Conservation (phyloP, 2,329 filamentous ascomycete species). For the Didymella arachidicola region DNA sequence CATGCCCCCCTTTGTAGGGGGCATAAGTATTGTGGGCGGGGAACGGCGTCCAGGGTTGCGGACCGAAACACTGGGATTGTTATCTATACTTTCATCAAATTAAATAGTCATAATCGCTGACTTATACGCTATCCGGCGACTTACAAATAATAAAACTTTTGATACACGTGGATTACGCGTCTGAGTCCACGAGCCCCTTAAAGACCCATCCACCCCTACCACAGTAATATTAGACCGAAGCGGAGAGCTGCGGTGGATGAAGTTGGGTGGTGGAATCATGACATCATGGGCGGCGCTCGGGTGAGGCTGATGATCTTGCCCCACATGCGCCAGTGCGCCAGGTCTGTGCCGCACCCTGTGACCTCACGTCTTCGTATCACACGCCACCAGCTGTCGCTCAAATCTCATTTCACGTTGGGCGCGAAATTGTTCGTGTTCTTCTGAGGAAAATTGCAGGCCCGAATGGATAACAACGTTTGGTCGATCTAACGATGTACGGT, state of each 20-base stretch:
- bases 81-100: no score
- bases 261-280: slow-evolving; percentile 3
- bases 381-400: neutral
- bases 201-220: no score
- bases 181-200: no score
- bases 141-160: no score
- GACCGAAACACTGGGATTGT: no score
- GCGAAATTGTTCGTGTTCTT: neutral
- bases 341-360: slow-evolving; percentile 6
- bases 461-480: neutral
- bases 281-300: slow-evolving; percentile 9
- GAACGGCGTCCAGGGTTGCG: no score
- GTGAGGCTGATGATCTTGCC: slow-evolving; percentile 9
- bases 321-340: neutral
- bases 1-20: no score
- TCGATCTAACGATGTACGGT: neutral
- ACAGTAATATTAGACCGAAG: neutral
- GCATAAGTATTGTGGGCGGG: no score
- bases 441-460: no score
- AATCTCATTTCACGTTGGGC: neutral
- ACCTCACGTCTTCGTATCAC: slow-evolving; percentile 10
- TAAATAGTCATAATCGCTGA: no score
- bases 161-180: no score
- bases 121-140: no score
- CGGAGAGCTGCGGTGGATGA: slow-evolving; percentile 1